Evolutionary conservation across 495 filamentous ascomycete species (phyloP).

Genomic region (Barbatosphaeria neglecta): DNA sequence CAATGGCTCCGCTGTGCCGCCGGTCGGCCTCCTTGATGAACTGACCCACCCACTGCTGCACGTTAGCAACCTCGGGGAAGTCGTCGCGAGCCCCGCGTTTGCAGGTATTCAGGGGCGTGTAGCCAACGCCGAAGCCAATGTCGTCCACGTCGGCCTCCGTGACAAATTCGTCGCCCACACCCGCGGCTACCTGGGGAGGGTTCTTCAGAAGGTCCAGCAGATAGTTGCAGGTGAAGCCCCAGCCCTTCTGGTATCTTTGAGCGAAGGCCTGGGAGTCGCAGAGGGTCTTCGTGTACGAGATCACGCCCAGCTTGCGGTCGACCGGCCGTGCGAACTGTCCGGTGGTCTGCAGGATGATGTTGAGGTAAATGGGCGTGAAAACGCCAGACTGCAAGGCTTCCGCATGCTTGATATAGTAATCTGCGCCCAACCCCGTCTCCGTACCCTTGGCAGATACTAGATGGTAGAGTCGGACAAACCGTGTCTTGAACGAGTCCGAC

Average conservation of each 20-base stretch:
- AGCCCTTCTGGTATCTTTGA: constrained; percentile 66
- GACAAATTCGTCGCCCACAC: constrained; percentile 58
- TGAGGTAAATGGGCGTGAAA: constrained; percentile 74
- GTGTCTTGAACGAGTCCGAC: constrained; percentile 67
- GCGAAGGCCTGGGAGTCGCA: constrained; percentile 73
- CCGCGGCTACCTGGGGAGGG: constrained; percentile 57
- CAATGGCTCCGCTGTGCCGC: constrained; percentile 27
- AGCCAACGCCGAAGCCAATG: constrained; percentile 84
- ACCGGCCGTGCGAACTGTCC: constrained; percentile 72
- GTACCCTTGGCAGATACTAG: constrained; percentile 66
- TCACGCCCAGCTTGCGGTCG: constrained; percentile 87
- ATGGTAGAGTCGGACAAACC: constrained; percentile 87
- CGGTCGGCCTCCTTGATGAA: constrained; percentile 48
- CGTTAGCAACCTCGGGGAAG: constrained; percentile 70
- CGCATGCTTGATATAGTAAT: constrained; percentile 72
- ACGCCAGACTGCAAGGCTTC: constrained; percentile 71
- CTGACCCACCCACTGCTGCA: constrained; percentile 66
- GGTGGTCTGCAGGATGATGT: constrained; percentile 76
- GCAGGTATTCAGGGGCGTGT: constrained; percentile 83
- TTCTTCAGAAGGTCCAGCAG: constrained; percentile 81
- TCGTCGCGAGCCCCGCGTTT: constrained; percentile 55
- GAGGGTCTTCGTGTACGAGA: constrained; percentile 83
- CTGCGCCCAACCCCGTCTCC: constrained; percentile 67
- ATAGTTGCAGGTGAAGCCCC: constrained; percentile 74
- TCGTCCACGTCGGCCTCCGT: constrained; percentile 85